Percentiles rank a stretch among this genome's conserved stretches.
These are phyloP conservation scores for Dispira parvispora DNA, from an alignment of 192 early-diverging fungal genomes.

Conservation along the genomic window DNA sequence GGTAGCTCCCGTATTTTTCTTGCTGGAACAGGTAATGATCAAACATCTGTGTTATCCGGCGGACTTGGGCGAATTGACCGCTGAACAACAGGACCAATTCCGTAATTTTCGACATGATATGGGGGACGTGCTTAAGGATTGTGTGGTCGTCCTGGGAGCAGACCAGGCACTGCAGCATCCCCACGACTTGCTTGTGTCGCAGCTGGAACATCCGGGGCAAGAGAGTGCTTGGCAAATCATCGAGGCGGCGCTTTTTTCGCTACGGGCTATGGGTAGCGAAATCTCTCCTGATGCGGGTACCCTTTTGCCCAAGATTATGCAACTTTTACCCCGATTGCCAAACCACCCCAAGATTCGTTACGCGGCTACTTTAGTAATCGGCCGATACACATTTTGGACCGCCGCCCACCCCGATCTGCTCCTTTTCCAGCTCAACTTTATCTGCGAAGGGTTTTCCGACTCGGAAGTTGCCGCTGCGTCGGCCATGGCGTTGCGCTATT, in stretches of 20 bases:
- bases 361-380: constrained; percentile 90
- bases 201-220: constrained; percentile 16
- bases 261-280: constrained; percentile 84
- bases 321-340: constrained; percentile 68
- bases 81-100: constrained; percentile 90
- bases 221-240: constrained; percentile 67
- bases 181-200: constrained; percentile 30
- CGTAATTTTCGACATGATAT: constrained; percentile 90
- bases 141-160: constrained; percentile 67
- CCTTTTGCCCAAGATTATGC: constrained; percentile 84
- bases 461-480: constrained; percentile 69
- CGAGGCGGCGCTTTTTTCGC: constrained; percentile 86
- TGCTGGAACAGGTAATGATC: constrained; percentile 69
- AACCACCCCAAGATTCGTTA: constrained; percentile 88
- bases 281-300: constrained; percentile 50
- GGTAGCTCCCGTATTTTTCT: constrained; percentile 43
- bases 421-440: constrained; percentile 80
- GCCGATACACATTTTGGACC: constrained; percentile 91
- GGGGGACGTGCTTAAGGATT: constrained; percentile 94
- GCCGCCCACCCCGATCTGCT: constrained; percentile 72
- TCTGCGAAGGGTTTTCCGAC: constrained; percentile 80
- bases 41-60: constrained; percentile 76
- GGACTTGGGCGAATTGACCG: constrained; percentile 45
- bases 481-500: constrained; percentile 68
- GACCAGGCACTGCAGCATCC: constrained; percentile 54